These are phyloP conservation scores for Allantophomopsis cytisporea DNA, from an alignment of 2,329 filamentous ascomycete genomes.

Conservation along the genomic window DNA sequence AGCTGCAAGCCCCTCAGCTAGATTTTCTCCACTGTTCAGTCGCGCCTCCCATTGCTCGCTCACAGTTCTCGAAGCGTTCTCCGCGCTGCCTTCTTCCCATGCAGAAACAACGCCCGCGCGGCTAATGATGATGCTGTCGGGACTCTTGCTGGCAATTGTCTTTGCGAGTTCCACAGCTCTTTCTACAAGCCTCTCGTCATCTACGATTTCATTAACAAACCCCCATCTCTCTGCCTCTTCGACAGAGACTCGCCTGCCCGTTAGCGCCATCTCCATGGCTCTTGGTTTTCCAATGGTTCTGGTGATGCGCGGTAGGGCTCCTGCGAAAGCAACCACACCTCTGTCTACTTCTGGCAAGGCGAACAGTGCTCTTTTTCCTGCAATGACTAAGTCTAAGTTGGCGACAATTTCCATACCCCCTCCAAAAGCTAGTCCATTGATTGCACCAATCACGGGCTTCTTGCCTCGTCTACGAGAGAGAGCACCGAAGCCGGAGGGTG, in stretches of 20 bases:
- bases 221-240: conserved; percentile 18
- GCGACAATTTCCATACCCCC: conserved; percentile 43
- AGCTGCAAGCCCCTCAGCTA: conserved; percentile 32
- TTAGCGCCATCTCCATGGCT: conserved; percentile 19
- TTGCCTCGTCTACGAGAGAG: conserved; percentile 40
- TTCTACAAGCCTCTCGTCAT: conserved; percentile 18
- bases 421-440: conserved; percentile 42
- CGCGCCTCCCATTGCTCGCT: conserved; percentile 24
- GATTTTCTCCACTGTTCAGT: conserved; percentile 29
- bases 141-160: conserved; percentile 18
- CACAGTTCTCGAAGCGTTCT: conserved; percentile 23
- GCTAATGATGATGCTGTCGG: conserved; percentile 20
- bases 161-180: conserved; percentile 17
- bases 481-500: conserved; percentile 36
- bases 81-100: conserved; percentile 26
- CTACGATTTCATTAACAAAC: conserved; percentile 9
- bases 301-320: conserved; percentile 25
- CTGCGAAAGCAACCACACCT: conserved; percentile 41
- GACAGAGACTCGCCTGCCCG: conserved; percentile 11
- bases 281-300: conserved; percentile 19
- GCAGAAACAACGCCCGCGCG: conserved; percentile 18
- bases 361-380: conserved; percentile 33
- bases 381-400: conserved; percentile 40
- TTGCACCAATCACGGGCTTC: conserved; percentile 45
- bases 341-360: conserved; percentile 40